A percentile compares a stretch with the other conserved stretches of the same genome.
phyloP scores from a whole-genome alignment of 2,329 filamentous ascomycete species.

The Sclerotinia trifoliorum region DNA sequence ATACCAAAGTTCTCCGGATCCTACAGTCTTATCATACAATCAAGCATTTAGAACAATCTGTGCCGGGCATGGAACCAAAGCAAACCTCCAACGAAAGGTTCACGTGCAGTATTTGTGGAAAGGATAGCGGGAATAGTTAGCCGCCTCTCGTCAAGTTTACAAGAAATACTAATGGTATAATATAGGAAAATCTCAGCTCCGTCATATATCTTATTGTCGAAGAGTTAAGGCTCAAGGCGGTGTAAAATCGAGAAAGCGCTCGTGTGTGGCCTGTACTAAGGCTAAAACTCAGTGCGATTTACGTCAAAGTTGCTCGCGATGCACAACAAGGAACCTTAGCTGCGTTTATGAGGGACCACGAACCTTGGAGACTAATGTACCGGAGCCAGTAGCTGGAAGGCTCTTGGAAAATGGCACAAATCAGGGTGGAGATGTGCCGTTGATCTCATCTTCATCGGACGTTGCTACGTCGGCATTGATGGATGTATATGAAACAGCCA shows the following conservation, averaged over 20 bases:
- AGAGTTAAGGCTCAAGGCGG: slow-evolving; percentile 21
- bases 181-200: slow-evolving; percentile 27
- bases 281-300: slow-evolving; percentile 30
- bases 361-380: not conserved
- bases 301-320: slow-evolving; percentile 28
- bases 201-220: slow-evolving; percentile 29
- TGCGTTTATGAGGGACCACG: slow-evolving; percentile 23
- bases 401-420: not conserved
- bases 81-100: not conserved
- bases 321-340: slow-evolving; percentile 19
- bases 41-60: not conserved
- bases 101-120: slow-evolving; percentile 28
- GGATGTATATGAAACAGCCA: not conserved
- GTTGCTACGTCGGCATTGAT: not conserved
- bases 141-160: not conserved
- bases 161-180: not conserved
- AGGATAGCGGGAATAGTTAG: slow-evolving; percentile 27
- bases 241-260: slow-evolving; percentile 26
- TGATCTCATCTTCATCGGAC: not conserved
- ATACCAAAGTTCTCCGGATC: slow-evolving; percentile 5
- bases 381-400: no score
- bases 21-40: not conserved
- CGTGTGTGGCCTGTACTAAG: slow-evolving; percentile 27
- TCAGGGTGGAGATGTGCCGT: not conserved
- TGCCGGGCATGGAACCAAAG: not conserved